Evolutionary conservation across 202 grass and related monocot species (phyloP), one percentile per base, ranked within the genome.

Genomic region (Setaria viridis): DNA sequence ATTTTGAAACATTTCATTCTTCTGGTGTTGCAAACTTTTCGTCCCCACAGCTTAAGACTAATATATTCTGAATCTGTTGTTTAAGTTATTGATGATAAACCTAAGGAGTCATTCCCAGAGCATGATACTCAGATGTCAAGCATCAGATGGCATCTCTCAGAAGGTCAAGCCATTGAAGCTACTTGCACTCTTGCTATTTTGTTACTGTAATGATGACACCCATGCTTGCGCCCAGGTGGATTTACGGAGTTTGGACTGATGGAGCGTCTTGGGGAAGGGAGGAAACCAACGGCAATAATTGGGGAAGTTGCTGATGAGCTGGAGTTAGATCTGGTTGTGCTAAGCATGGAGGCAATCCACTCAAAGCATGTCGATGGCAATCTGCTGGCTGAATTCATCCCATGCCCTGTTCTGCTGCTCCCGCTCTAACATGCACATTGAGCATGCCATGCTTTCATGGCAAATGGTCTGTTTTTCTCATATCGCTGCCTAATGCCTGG

Each of bases 111-210:
- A 4, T 70, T 99, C 50, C 97, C 92, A 55, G 93, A 94, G 73
- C 97, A 99, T 77, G 97, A 96, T 83, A 74, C 93, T 70, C 97
- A 94, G 78, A 77, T 99, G 84, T 99, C 93, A 65, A 94, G 93
- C 86, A 96, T 99, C 70, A 80, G 97, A 90, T 96, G 93, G 93
- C 92, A 99, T 65, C 97, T 99, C 72, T 99, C 97, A 43, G 93
- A 99, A 96, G 97, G 97, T 63, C 4, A 32, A 32, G 29, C 11
- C 11, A 63, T 63, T 63, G 21, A 33, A 13, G 11, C 29, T 25
- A 30, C 29, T 29, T 6, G 4, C 60, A 63, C 60, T 63, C 11
- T 32, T 11, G 45, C 1, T 72, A 25, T 41, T 60, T 30, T 82
- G 1, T 46, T 20, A 46, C n/a, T 1, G 12, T 3, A 6, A 20